phyloP scores from a whole-genome alignment of 1,139 yeast species.

The Pichia sorboxylosa region DNA sequence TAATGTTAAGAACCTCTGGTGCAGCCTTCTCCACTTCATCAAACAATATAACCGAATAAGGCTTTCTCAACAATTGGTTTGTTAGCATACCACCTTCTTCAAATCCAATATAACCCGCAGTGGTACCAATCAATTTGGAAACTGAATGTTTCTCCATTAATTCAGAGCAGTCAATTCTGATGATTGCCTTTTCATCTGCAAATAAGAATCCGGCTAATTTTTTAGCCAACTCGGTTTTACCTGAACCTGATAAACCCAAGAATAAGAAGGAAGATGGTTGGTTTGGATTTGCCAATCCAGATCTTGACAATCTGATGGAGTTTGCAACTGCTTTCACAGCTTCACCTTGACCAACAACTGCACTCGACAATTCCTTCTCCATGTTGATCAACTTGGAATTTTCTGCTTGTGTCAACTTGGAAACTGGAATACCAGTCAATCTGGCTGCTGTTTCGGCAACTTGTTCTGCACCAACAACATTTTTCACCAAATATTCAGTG shows the following conservation, averaged over 20 bases:
- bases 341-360: constrained; percentile 91
- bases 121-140: constrained; percentile 89
- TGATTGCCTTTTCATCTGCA: constrained; percentile 92
- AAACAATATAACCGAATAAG: constrained; percentile 87
- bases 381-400: constrained; percentile 84
- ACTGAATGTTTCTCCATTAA: constrained; percentile 92
- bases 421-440: constrained; percentile 97
- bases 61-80: constrained; percentile 80
- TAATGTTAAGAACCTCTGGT: constrained; percentile 87
- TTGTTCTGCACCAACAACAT: constrained; percentile 86
- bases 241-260: constrained; percentile 93
- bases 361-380: constrained; percentile 75
- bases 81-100: constrained; percentile 97
- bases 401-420: constrained; percentile 89
- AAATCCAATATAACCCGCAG: constrained; percentile 96
- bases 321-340: constrained; percentile 95
- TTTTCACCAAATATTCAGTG: constrained; percentile 61
- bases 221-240: constrained; percentile 96
- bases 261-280: constrained; percentile 94
- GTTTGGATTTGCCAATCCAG: constrained; percentile 93
- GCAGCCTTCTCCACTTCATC: constrained; percentile 99
- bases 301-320: constrained; percentile 83
- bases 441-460: constrained; percentile 97
- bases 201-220: constrained; percentile 91
- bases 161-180: constrained; percentile 96